These are phyloP conservation scores for Strobilomyces echinocephalus DNA, from an alignment of 768 basidiomycete genomes.

Conservation along the genomic window DNA sequence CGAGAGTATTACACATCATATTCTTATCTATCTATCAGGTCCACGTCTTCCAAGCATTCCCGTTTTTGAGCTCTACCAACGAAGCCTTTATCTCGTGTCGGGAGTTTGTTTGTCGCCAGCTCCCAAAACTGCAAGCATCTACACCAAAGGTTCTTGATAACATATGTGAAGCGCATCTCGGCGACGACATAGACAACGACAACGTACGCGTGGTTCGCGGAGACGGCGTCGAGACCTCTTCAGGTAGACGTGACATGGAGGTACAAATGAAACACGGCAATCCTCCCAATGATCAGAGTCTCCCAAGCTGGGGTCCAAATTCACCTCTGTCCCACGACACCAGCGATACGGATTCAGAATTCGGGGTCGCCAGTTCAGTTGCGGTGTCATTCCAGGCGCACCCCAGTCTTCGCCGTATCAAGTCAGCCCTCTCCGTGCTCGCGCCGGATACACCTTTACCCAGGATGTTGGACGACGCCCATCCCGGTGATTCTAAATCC, in stretches of 20 bases:
- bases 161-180: constrained; percentile 55
- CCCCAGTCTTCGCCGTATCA: constrained; percentile 25
- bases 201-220: constrained; percentile 65
- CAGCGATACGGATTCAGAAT: background rate
- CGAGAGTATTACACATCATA: background rate
- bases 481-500: constrained; percentile 11
- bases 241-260: constrained; percentile 38
- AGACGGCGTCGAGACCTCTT: constrained; percentile 58
- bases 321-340: background rate
- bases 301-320: constrained; percentile 49
- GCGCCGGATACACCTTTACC: constrained; percentile 15
- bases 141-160: constrained; percentile 50
- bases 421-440: constrained; percentile 29
- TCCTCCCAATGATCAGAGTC: constrained; percentile 33
- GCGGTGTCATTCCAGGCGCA: constrained; percentile 11
- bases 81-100: constrained; percentile 67
- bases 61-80: constrained; percentile 65
- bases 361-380: constrained; percentile 6
- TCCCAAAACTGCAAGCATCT: constrained; percentile 50
- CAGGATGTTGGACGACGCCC: constrained; percentile 8
- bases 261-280: constrained; percentile 30
- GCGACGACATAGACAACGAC: constrained; percentile 66
- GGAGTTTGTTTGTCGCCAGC: constrained; percentile 57
- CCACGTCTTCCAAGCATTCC: constrained; percentile 88
- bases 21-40: constrained; percentile 41